Evolutionary conservation across 1,139 yeast genomes (phyloP), one percentile per base, ranked within the genome.

Genomic region (Geotrichum candidum): DNA sequence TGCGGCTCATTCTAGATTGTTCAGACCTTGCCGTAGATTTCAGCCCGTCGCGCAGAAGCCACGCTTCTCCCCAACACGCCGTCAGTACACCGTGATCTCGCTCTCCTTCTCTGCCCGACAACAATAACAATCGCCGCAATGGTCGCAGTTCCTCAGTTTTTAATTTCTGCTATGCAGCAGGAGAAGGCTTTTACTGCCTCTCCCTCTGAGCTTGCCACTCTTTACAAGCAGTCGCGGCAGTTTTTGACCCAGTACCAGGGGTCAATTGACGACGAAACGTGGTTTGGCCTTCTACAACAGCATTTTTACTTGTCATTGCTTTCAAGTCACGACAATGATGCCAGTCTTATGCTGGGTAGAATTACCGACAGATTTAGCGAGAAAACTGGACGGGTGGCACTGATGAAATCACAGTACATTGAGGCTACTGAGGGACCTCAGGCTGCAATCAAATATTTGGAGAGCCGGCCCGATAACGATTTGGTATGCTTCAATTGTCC

Each of bases 311-410:
- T 91, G 55, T 77, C 86, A 2, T 73, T 90, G 52, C 77, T 86
- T 64, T 76, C 89, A n/a, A 79, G 83, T 57, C 81, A 84, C 65
- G 96, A 90, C 69, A 75, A 78, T 1, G 90, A 85, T 67, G 96
- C 97, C 18, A 84, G 86, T 68, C 75, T 81, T 15, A 78, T 84
- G 62, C 79, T 90, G 63, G 87, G 86, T 62, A 77, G 85, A 54
- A 73, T 91, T 18, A 73, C 81, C 51, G 97, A 90, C 70, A 83
- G 84, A 69, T 86, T 90, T 72, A 81, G 81, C 50, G 74, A 74
- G 56, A 68, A 68, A 45, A 81, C 87, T 13, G 87, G 86, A 68
- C 76, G 90, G 61, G 76, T 87, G 56, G 80, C 80, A 35, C 71
- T 84, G n/a, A 75, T 88, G 67, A 81, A 80, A 64, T 80, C 88